Base-by-base conservation (phyloP, 2,329 filamentous ascomycete species). In the Talaromyces marneffei region DNA sequence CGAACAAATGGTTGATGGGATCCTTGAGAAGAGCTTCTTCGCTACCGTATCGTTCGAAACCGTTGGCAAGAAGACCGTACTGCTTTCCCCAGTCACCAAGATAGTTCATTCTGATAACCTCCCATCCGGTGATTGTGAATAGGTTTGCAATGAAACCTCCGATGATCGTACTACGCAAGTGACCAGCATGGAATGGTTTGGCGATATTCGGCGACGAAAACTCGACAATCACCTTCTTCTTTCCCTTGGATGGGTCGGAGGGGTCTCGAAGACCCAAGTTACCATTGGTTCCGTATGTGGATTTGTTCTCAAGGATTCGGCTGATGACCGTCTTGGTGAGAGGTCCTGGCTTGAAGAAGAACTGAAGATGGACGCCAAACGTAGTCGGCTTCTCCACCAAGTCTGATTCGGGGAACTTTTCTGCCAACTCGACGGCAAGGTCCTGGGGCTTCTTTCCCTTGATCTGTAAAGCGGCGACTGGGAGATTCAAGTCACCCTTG, bases 31-130 rank as follows among this genome's bases (percentile, higher is more conserved):
- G 75, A 66, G 82, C 80, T 65, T 85, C 83, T 71, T 87, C 84
- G 62, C 77, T 82, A 52, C 85, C 85, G 64, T 83, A 87, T 65
- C 80, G 78, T 67, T 85, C 81, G 70, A 84, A 88, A 1, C 85
- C 85, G 61, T 86, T 82, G 9, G 83, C 85, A 56, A 87, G 74
- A 35, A 88, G 78, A 67, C 85, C 85, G 64, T 87, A 87, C 71
- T 87, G 85, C 77, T 87, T 87, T 57, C 85, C 85, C 85, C 85
- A 88, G 69, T 88, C 85, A 64, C 85, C 85, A 4, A 87, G 79
- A 71, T 87, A 87, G 75, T 88, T 87, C 81, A 87, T 83, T 63
- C 83, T 80, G 55, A 82, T 74, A 2, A 87, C 84, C 14, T 87
- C 81, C 83, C 84, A 87, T 58, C 85, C 85, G 65, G 83, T 81